phyloP scores from a whole-genome alignment of 2,329 filamentous ascomycete genomes.

The Fusarium proliferatum region DNA sequence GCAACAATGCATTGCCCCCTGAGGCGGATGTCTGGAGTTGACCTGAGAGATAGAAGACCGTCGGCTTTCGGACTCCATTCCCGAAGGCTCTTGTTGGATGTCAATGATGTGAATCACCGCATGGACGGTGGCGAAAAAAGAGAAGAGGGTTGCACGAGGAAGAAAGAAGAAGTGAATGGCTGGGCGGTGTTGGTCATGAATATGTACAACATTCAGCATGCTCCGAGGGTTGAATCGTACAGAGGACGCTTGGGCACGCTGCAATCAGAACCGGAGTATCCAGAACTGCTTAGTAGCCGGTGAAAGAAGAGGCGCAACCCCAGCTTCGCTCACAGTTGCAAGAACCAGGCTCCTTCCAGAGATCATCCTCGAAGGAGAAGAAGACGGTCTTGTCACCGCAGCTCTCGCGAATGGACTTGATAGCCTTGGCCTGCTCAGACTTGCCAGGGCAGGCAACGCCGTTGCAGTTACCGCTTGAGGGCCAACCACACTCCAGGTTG shows the following conservation, averaged over 20 bases:
- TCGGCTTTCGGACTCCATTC: conserved; percentile 28
- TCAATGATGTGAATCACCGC: conserved; percentile 13
- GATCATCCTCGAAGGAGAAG: conserved; percentile 84
- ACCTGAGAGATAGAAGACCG: conserved; percentile 20
- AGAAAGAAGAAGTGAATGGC: conserved; percentile 33
- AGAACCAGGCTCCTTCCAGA: conserved; percentile 79
- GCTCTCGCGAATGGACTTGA: conserved; percentile 74
- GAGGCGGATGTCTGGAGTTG: conserved; percentile 12
- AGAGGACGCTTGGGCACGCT: conserved; percentile 36
- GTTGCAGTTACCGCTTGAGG: conserved; percentile 75
- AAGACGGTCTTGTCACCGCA: conserved; percentile 78
- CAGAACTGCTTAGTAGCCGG: conserved; percentile 26
- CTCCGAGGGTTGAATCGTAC: conserved; percentile 27
- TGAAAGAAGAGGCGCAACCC: conserved; percentile 62
- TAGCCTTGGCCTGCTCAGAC: conserved; percentile 75
- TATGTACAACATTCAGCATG: conserved; percentile 48
- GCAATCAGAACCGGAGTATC: conserved; percentile 20
- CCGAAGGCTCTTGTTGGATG: conserved; percentile 16
- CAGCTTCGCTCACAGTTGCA: conserved; percentile 85
- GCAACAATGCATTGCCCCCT: conserved; percentile 11
- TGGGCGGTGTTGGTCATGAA: conserved; percentile 40
- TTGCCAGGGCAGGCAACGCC: conserved; percentile 76
- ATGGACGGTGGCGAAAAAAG: conserved; percentile 12
- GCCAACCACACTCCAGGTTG: conserved; percentile 95
- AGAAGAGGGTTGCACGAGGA: conserved; percentile 21